Conservation (phyloP, 1,284 basidiomycete genomes). For the Spongispora temasekensis region DNA sequence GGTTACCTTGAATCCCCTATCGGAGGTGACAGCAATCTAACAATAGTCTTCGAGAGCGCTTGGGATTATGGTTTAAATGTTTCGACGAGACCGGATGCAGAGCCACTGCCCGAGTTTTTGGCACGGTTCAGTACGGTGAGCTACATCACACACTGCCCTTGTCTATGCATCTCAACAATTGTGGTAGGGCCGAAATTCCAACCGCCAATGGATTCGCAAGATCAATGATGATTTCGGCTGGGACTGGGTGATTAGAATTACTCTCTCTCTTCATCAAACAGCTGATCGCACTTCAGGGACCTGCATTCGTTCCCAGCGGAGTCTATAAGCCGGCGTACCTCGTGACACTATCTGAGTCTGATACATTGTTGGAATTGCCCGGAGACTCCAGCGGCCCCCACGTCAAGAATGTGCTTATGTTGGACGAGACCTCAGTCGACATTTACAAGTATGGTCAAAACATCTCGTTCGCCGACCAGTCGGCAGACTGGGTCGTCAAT, state of each 20-base stretch:
- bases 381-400: constrained; percentile 20
- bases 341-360: constrained; percentile 40
- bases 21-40: constrained; percentile 43
- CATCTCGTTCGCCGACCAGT: no score
- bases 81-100: constrained; percentile 33
- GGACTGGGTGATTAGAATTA: constrained; percentile 54
- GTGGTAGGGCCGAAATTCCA: constrained; percentile 50
- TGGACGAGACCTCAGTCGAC: constrained; percentile 56
- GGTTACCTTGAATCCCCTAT: constrained; percentile 38
- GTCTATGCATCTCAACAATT: constrained; percentile 1
- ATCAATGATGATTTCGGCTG: constrained; percentile 60
- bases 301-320: constrained; percentile 44
- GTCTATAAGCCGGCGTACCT: constrained; percentile 56
- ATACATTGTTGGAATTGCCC: constrained; percentile 13
- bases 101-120: constrained; percentile 35
- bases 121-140: constrained; percentile 11
- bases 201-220: constrained; percentile 52
- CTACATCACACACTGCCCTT: not conserved
- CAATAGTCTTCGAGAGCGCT: constrained; percentile 54
- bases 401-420: constrained; percentile 40
- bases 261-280: no score
- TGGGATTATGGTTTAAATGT: constrained; percentile 55
- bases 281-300: no score
- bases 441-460: constrained; percentile 52
- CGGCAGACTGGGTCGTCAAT: constrained; percentile 59